Percentiles rank a stretch among this genome's conserved stretches.
Conservation (phyloP, 352 stramenopile species). For the Globisporangium viniferum region DNA sequence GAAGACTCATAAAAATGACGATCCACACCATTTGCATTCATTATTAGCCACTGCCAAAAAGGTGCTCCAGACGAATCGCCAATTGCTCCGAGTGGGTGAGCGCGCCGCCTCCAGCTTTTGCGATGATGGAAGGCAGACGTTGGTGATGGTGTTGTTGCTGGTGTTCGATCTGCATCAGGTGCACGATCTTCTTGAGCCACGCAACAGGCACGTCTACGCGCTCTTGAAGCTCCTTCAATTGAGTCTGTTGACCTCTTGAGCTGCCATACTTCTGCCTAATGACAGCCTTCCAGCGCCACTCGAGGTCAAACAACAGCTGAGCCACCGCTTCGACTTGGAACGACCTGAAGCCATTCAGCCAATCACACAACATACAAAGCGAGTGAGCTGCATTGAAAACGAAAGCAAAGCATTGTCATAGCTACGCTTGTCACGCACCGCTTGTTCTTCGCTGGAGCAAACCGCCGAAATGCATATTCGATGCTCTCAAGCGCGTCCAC, state of each 20-base stretch:
- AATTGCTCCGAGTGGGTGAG: slow-evolving; percentile 5
- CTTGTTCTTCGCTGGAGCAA: slow-evolving; percentile 33
- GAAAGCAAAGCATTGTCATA: not conserved
- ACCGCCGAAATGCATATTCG: slow-evolving; percentile 60
- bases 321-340: slow-evolving; percentile 57
- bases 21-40: not conserved
- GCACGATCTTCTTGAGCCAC: slow-evolving; percentile 61
- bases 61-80: not conserved
- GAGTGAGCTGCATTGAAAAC: not conserved
- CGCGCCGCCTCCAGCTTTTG: not conserved
- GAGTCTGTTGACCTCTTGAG: not conserved
- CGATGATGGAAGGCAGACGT: not conserved
- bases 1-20: not conserved
- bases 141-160: not conserved
- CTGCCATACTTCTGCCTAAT: too few species aligned
- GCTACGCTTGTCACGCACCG: slow-evolving; percentile 21
- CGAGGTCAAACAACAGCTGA: slow-evolving; percentile 46
- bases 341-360: slow-evolving; percentile 16
- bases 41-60: not conserved
- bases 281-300: slow-evolving; percentile 32
- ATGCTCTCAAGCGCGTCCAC: slow-evolving; percentile 45
- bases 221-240: slow-evolving; percentile 8
- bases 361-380: not conserved
- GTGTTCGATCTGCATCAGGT: slow-evolving; percentile 45
- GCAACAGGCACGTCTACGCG: slow-evolving; percentile 12